Percentiles rank a stretch among this genome's conserved stretches.
Evolutionary conservation across 192 early-diverging fungal genomes (phyloP).

Genomic region (Radiomyces spectabilis): DNA sequence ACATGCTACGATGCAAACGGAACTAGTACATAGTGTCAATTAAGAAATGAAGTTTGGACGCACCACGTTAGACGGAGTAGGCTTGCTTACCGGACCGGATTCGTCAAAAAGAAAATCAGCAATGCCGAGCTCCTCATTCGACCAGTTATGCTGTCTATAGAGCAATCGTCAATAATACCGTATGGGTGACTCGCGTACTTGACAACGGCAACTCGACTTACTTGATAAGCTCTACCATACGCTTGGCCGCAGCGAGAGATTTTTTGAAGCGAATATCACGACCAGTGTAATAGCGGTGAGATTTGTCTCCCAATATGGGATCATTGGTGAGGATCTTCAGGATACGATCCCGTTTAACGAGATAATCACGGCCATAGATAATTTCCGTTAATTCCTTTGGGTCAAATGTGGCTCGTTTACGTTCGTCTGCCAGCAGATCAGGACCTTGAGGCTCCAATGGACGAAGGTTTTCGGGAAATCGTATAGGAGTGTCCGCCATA

Average conservation of each 20-base stretch:
- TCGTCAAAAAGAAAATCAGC: constrained; percentile 53
- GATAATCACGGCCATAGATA: constrained; percentile 53
- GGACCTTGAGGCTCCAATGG: constrained; percentile 37
- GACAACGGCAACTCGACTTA: constrained; percentile 9
- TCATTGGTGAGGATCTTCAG: constrained; percentile 53
- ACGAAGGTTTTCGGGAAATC: constrained; percentile 28
- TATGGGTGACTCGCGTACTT: background rate
- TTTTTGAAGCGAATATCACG: constrained; percentile 57
- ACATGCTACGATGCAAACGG: constrained; percentile 73
- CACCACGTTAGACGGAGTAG: background rate
- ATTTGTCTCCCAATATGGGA: constrained; percentile 55
- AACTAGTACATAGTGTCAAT: constrained; percentile 27
- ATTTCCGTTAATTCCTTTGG: constrained; percentile 53
- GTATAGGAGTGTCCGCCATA: too few relatives aligned
- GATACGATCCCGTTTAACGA: constrained; percentile 42
- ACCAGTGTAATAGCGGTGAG: constrained; percentile 58
- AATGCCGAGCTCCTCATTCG: constrained; percentile 36
- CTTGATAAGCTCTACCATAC: constrained; percentile 52
- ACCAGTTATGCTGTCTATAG: constrained; percentile 46
- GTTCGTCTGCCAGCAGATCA: constrained; percentile 57
- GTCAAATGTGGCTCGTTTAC: constrained; percentile 54
- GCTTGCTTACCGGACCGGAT: constrained; percentile 40
- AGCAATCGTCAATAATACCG: background rate
- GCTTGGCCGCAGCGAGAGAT: constrained; percentile 50
- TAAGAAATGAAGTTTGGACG: background rate